Conservation (phyloP, 2,329 filamentous ascomycete species). For the Ascochyta lentis region DNA sequence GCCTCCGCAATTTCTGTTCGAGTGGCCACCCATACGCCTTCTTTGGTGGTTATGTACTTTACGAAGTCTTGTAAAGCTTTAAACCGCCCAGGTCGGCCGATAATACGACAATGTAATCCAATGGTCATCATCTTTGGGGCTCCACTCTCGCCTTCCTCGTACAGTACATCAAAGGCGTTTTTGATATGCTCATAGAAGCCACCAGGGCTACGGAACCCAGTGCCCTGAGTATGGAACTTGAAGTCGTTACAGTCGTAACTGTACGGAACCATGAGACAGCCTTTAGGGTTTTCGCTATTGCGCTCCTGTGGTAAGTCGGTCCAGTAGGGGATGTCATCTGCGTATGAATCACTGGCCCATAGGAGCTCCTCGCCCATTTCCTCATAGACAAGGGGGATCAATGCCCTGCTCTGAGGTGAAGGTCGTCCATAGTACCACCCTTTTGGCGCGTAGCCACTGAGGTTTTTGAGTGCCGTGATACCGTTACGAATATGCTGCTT, state of each 20-base stretch:
- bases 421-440: too few species aligned
- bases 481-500: slow-evolving; percentile 51
- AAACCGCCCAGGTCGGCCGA: slow-evolving; percentile 60
- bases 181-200: slow-evolving; percentile 55
- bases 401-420: too few species aligned
- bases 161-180: slow-evolving; percentile 61
- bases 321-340: slow-evolving; percentile 65
- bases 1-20: slow-evolving; percentile 60
- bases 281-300: slow-evolving; percentile 48
- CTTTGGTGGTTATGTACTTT: slow-evolving; percentile 60
- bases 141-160: slow-evolving; percentile 55
- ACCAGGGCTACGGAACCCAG: slow-evolving; percentile 54
- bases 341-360: slow-evolving; percentile 60
- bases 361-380: slow-evolving; percentile 60
- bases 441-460: slow-evolving; percentile 3
- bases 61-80: slow-evolving; percentile 60
- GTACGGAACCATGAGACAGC: slow-evolving; percentile 63
- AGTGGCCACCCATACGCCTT: slow-evolving; percentile 63
- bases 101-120: slow-evolving; percentile 60
- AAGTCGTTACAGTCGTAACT: slow-evolving; percentile 63
- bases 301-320: slow-evolving; percentile 59
- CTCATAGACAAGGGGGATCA: slow-evolving; percentile 24
- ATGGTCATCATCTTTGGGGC: slow-evolving; percentile 61
- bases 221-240: slow-evolving; percentile 51
- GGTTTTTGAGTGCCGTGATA: background rate